Conservation (phyloP, 2,329 filamentous ascomycete species). For the Cladobotryum protrusum region DNA sequence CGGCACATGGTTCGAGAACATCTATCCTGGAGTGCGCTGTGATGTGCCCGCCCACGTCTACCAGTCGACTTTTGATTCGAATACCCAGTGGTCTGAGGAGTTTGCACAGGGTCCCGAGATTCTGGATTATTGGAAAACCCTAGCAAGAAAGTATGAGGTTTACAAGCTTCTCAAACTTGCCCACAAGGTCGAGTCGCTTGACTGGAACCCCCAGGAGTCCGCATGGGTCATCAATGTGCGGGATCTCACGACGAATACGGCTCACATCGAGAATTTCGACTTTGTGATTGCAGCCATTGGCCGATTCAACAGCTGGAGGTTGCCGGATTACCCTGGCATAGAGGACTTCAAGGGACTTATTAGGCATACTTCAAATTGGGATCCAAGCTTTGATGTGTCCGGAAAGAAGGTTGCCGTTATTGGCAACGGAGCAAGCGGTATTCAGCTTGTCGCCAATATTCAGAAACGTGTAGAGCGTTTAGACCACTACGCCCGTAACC, state of each 20-base stretch:
- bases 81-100: conserved; percentile 61
- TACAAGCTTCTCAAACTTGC: conserved; percentile 51
- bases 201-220: conserved; percentile 47
- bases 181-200: conserved; percentile 47
- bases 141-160: conserved; percentile 59
- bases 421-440: conserved; percentile 56
- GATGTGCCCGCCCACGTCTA: conserved; percentile 67
- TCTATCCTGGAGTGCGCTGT: conserved; percentile 60
- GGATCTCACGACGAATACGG: conserved; percentile 32
- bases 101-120: conserved; percentile 65
- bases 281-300: conserved; percentile 59
- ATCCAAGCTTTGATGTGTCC: conserved; percentile 41
- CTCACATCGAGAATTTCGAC: conserved; percentile 45
- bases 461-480: conserved; percentile 44
- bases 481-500: conserved; percentile 59
- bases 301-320: conserved; percentile 58
- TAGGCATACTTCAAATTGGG: conserved; percentile 57
- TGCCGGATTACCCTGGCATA: conserved; percentile 56
- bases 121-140: conserved; percentile 55
- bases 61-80: conserved; percentile 61
- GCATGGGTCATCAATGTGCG: conserved; percentile 47
- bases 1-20: conserved; percentile 49
- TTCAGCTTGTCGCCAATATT: conserved; percentile 50
- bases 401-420: conserved; percentile 52
- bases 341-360: conserved; percentile 48